phyloP scores from a whole-genome alignment of 768 basidiomycete genomes.

The Ramaria sp. region DNA sequence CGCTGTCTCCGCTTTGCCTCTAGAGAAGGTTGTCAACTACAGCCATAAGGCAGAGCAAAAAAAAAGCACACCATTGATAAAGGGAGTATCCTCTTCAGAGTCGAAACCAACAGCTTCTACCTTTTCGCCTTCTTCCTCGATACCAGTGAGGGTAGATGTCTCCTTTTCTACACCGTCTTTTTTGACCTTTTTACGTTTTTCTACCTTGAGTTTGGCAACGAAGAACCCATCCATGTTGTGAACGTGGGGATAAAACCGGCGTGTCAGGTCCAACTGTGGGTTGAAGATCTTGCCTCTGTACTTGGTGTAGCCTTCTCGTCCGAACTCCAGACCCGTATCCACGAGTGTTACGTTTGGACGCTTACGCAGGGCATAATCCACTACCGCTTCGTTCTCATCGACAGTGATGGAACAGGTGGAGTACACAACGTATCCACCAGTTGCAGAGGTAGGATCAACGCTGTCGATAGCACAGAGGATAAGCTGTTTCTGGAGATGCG shows the following conservation, averaged over 20 bases:
- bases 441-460: slow-evolving; percentile 77
- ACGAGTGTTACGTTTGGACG: slow-evolving; percentile 88
- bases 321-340: slow-evolving; percentile 87
- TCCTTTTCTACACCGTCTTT: slow-evolving; percentile 20
- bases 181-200: slow-evolving; percentile 50
- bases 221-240: slow-evolving; percentile 99
- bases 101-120: slow-evolving; percentile 45
- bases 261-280: slow-evolving; percentile 65
- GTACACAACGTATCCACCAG: slow-evolving; percentile 92
- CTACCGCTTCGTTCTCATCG: slow-evolving; percentile 97
- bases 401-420: slow-evolving; percentile 98
- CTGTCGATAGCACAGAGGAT: slow-evolving; percentile 98
- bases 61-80: slow-evolving; percentile 60
- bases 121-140: slow-evolving; percentile 19
- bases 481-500: slow-evolving; percentile 96
- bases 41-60: slow-evolving; percentile 8
- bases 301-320: slow-evolving; percentile 79
- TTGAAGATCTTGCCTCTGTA: slow-evolving; percentile 89
- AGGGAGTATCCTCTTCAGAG: slow-evolving; percentile 62
- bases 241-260: slow-evolving; percentile 92
- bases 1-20: slow-evolving; percentile 65
- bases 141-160: slow-evolving; percentile 9
- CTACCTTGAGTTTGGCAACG: slow-evolving; percentile 97
- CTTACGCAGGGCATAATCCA: slow-evolving; percentile 94
- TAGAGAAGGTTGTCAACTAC: slow-evolving; percentile 19